Percentiles rank a stretch among this genome's conserved stretches.
phyloP scores from a whole-genome alignment of 306 rosid species.

The Cucurbita argyrosperma region DNA sequence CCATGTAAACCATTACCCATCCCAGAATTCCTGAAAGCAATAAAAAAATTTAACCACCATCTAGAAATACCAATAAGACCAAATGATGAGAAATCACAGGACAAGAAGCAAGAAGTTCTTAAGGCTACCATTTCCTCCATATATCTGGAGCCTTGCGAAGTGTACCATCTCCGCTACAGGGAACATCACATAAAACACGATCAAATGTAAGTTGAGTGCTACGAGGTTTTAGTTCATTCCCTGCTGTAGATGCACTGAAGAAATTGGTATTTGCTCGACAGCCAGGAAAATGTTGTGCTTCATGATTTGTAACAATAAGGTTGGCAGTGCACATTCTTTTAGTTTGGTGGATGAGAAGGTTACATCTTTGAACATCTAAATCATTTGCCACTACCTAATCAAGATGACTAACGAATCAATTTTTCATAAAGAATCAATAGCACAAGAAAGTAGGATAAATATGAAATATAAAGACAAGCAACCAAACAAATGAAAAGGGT shows the following conservation, averaged over 20 bases:
- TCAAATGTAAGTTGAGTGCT: slow-evolving; percentile 62
- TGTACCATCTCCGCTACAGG: slow-evolving; percentile 98
- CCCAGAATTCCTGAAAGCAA: slow-evolving; percentile 62
- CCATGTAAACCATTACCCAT: slow-evolving; percentile 75
- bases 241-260: slow-evolving; percentile 15
- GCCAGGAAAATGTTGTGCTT: slow-evolving; percentile 97
- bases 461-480: not conserved
- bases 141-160: slow-evolving; percentile 99
- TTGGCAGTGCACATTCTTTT: slow-evolving; percentile 98
- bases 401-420: not conserved
- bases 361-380: slow-evolving; percentile 94
- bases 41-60: slow-evolving; percentile 2
- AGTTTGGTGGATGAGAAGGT: slow-evolving; percentile 98
- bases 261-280: slow-evolving; percentile 45
- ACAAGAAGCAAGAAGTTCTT: slow-evolving; percentile 14
- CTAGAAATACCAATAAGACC: not conserved
- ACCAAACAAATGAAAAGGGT: not conserved
- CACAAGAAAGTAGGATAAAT: not conserved
- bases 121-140: slow-evolving; percentile 88
- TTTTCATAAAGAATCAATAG: slow-evolving; percentile 6
- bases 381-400: slow-evolving; percentile 90
- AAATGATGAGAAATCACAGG: not conserved
- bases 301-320: slow-evolving; percentile 87
- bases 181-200: slow-evolving; percentile 94
- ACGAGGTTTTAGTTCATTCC: slow-evolving; percentile 18